Conservation (phyloP, 2,329 filamentous ascomycete genomes). For the Colletotrichum sp. region DNA sequence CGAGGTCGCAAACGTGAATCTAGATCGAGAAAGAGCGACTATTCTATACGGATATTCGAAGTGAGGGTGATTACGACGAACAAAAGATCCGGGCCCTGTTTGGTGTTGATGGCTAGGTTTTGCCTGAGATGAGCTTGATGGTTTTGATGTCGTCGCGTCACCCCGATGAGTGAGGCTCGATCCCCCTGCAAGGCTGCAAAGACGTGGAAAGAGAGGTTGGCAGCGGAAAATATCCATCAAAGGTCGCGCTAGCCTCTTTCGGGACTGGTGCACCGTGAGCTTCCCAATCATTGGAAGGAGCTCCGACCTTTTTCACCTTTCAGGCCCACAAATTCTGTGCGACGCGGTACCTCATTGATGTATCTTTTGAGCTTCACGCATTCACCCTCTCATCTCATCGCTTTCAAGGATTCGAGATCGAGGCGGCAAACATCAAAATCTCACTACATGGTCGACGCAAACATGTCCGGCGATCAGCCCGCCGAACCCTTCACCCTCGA, state of each 20-base stretch:
- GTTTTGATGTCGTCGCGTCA: slow-evolving; percentile 6
- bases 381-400: not conserved
- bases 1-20: not conserved
- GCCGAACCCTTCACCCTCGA: slow-evolving; percentile 68
- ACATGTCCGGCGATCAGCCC: slow-evolving; percentile 24
- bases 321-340: not conserved
- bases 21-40: not conserved
- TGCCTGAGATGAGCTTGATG: not conserved
- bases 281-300: not conserved
- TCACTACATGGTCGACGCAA: slow-evolving; percentile 10
- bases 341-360: not conserved
- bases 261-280: not conserved
- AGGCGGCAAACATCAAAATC: not conserved
- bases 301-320: not conserved
- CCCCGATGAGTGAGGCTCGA: slow-evolving; percentile 9
- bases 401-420: not conserved
- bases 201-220: slow-evolving; percentile 3
- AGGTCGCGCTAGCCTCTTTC: not conserved
- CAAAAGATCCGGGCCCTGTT: not conserved
- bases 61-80: not conserved
- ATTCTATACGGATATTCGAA: not conserved
- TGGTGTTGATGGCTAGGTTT: not conserved
- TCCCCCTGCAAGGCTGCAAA: slow-evolving; percentile 16
- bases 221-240: slow-evolving; percentile 15
- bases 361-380: not conserved